phyloP scores from a whole-genome alignment of 352 stramenopile genomes.

The Phytophthora idaei region DNA sequence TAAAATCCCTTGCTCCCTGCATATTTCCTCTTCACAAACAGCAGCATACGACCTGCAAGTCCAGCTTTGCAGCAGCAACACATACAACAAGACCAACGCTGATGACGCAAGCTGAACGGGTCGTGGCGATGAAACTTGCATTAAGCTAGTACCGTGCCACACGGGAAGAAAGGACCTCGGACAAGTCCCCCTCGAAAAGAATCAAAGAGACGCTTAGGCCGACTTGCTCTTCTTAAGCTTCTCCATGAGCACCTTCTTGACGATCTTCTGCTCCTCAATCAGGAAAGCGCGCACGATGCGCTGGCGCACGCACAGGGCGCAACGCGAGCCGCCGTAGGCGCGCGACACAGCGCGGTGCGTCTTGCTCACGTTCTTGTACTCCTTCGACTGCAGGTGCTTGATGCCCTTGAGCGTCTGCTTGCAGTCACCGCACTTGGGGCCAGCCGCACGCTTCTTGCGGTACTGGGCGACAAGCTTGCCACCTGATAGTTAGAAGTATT shows the following conservation, averaged over 20 bases:
- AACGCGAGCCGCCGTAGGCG: conserved; percentile 96
- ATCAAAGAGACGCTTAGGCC: conserved; percentile 44
- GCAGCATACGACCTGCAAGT: not conserved
- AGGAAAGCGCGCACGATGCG: conserved; percentile 98
- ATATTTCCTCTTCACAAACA: not conserved
- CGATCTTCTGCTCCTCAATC: conserved; percentile 99
- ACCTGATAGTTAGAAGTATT: conserved; percentile 43
- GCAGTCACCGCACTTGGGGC: conserved; percentile 97
- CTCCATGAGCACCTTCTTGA: conserved; percentile 98
- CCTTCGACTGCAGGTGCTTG: conserved; percentile 73
- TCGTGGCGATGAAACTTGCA: conserved; percentile 42
- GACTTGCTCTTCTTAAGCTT: conserved; percentile 91
- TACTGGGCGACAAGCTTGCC: conserved; percentile 94
- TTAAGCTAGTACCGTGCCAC: conserved; percentile 43
- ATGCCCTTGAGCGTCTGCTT: conserved; percentile 93
- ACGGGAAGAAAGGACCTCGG: conserved; percentile 40
- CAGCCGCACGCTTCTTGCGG: conserved; percentile 93
- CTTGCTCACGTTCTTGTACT: conserved; percentile 86
- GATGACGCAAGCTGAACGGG: conserved; percentile 15
- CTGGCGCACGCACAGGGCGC: conserved; percentile 93
- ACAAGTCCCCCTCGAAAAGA: conserved; percentile 14
- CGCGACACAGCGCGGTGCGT: conserved; percentile 95
- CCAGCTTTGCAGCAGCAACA: not conserved
- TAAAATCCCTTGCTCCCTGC: not conserved
- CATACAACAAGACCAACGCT: conserved; percentile 1